Evolutionary conservation across 1,284 basidiomycete species (phyloP).

Genomic region (Ustilago bromivora): DNA sequence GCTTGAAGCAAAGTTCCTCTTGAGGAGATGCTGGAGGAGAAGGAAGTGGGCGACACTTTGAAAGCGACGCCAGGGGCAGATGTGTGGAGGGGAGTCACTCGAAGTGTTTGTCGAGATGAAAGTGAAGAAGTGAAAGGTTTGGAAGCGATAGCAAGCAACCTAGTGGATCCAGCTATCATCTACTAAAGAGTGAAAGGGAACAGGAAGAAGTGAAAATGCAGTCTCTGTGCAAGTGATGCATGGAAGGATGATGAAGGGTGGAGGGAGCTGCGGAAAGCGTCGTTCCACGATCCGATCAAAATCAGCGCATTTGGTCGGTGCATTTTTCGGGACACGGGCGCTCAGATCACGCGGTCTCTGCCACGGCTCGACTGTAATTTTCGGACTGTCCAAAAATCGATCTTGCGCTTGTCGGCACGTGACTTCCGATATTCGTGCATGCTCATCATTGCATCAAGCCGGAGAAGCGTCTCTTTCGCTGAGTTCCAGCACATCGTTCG

Average conservation of each 20-base stretch:
- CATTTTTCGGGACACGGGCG: background rate
- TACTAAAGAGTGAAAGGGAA: constrained; percentile 4
- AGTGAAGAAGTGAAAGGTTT: background rate
- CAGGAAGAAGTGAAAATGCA: background rate
- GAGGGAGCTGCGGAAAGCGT: constrained; percentile 6
- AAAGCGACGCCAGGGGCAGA: constrained; percentile 5
- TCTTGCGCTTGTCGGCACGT: background rate
- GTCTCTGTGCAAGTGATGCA: background rate
- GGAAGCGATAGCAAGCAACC: constrained; percentile 8
- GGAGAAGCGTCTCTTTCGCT: too few species aligned
- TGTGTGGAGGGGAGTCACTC: constrained; percentile 19
- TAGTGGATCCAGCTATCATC: constrained; percentile 25
- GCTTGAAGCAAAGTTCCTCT: constrained; percentile 25
- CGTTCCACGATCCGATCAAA: constrained; percentile 1
- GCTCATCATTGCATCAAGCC: background rate
- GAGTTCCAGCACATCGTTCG: too few species aligned
- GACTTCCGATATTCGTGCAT: background rate
- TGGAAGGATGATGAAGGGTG: background rate
- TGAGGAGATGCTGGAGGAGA: constrained; percentile 14
- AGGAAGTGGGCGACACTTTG: constrained; percentile 19
- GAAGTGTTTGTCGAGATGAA: background rate
- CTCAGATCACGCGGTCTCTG: constrained; percentile 13
- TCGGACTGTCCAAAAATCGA: constrained; percentile 24
- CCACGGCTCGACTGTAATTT: constrained; percentile 6
- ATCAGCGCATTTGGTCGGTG: constrained; percentile 4